phyloP scores from a whole-genome alignment of 2,329 filamentous ascomycete genomes.

The Verticillium isaacii region DNA sequence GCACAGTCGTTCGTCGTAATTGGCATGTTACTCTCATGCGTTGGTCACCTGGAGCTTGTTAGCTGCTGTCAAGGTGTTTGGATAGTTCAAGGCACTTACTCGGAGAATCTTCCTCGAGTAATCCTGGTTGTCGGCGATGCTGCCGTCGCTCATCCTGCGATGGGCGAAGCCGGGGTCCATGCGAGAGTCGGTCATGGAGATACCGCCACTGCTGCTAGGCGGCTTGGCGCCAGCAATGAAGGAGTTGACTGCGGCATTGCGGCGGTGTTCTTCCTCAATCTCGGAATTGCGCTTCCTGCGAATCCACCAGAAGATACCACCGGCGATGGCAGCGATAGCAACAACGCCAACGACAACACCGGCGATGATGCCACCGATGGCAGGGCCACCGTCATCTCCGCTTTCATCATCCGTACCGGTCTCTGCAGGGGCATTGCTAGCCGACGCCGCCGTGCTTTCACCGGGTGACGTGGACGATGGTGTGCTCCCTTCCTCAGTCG shows the following conservation, averaged over 20 bases:
- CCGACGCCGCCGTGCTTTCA: constrained; percentile 11
- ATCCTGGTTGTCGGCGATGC: constrained; percentile 95
- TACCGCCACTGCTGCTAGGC: constrained; percentile 56
- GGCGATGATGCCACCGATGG: constrained; percentile 78
- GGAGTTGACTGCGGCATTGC: constrained; percentile 72
- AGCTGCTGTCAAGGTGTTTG: constrained; percentile 4
- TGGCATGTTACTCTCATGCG: constrained; percentile 37
- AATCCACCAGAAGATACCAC: constrained; percentile 68
- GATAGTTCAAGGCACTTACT: constrained; percentile 48
- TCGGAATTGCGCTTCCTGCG: constrained; percentile 71
- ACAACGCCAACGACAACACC: constrained; percentile 84
- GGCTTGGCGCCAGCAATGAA: constrained; percentile 66
- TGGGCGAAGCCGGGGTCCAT: constrained; percentile 84
- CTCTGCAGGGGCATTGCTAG: constrained; percentile 1
- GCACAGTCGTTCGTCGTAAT: constrained; percentile 31
- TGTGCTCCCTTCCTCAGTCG: constrained; percentile 13
- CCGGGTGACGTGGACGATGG: constrained; percentile 5
- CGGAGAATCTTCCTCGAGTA: constrained; percentile 94
- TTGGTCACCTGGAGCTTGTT: constrained; percentile 47
- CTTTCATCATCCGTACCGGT: constrained; percentile 12
- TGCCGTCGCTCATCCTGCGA: constrained; percentile 84
- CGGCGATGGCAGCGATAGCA: constrained; percentile 59
- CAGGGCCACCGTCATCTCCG: constrained; percentile 40
- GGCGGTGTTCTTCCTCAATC: constrained; percentile 79
- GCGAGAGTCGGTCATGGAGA: constrained; percentile 75